Percentiles rank a stretch among this genome's conserved stretches.
These are phyloP conservation scores for Mucor racemosus DNA, from an alignment of 371 early-diverging fungal species.

Conservation along the genomic window DNA sequence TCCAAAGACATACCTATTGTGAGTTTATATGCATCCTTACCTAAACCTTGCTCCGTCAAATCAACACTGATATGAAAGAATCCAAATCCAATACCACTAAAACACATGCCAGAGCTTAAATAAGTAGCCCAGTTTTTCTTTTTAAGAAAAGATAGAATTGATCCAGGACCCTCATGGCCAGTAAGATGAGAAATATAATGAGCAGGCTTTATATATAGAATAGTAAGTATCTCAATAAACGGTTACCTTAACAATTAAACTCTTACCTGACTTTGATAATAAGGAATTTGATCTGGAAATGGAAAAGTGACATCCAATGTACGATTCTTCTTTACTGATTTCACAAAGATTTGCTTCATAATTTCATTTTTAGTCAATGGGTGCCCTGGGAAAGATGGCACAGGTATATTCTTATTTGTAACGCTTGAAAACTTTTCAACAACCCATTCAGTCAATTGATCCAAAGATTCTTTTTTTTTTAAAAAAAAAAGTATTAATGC, in stretches of 20 bases:
- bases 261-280: conserved; percentile 59
- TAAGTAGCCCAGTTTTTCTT: conserved; percentile 86
- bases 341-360: conserved; percentile 68
- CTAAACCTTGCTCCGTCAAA: conserved; percentile 83
- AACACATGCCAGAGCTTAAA: conserved; percentile 65
- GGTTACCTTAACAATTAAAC: no score
- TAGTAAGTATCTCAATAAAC: neutral
- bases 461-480: conserved; percentile 70
- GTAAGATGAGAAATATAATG: conserved; percentile 74
- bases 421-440: conserved; percentile 78
- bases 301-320: conserved; percentile 81
- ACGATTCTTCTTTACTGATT: conserved; percentile 81
- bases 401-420: conserved; percentile 67
- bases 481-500: neutral
- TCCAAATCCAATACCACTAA: conserved; percentile 70
- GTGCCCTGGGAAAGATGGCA: conserved; percentile 67
- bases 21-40: conserved; percentile 29
- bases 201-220: conserved; percentile 56
- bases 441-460: conserved; percentile 80
- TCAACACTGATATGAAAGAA: conserved; percentile 81
- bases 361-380: conserved; percentile 77
- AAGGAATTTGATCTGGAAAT: conserved; percentile 74
- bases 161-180: conserved; percentile 87
- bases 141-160: conserved; percentile 83
- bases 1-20: neutral